Percentiles rank a stretch among this genome's conserved stretches.
phyloP scores from a whole-genome alignment of 306 rosid genomes.

The Spatholobus suberectus region DNA sequence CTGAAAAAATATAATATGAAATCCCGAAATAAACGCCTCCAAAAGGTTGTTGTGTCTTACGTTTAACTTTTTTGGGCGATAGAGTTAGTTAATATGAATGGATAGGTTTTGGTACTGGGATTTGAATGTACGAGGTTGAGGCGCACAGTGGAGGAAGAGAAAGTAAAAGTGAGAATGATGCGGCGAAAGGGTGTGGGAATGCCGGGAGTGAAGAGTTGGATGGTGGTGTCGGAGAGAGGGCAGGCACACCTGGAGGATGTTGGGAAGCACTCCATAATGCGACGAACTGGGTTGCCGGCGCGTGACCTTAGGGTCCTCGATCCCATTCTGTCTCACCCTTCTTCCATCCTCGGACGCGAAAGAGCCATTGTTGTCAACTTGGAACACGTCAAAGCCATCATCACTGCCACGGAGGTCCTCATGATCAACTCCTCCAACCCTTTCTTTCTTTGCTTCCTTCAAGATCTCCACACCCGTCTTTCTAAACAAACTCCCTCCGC shows the following conservation, averaged over 20 bases:
- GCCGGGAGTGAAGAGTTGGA: constrained; percentile 31
- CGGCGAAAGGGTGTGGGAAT: constrained; percentile 30
- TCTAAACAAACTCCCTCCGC: constrained; percentile 1
- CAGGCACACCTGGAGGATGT: constrained; percentile 45
- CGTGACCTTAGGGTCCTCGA: constrained; percentile 80
- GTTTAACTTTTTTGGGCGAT: too few species aligned
- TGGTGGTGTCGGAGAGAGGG: constrained; percentile 42
- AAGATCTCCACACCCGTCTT: constrained; percentile 61
- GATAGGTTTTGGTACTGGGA: too few species aligned
- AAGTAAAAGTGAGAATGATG: background rate
- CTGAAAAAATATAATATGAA: too few species aligned
- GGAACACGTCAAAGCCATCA: constrained; percentile 76
- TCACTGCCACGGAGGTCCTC: constrained; percentile 66
- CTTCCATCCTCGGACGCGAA: constrained; percentile 76
- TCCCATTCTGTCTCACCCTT: constrained; percentile 71
- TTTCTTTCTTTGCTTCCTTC: constrained; percentile 60
- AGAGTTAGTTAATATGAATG: too few species aligned
- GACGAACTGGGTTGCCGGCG: constrained; percentile 76
- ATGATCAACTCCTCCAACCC: constrained; percentile 64
- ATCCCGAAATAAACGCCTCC: too few species aligned
- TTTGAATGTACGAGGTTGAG: too few species aligned
- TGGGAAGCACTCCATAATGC: constrained; percentile 72
- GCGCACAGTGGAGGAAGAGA: too few species aligned
- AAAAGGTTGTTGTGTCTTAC: too few species aligned
- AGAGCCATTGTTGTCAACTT: constrained; percentile 77